Conservation (phyloP, 1,139 yeast genomes). For the Hanseniaspora gamundiae region DNA sequence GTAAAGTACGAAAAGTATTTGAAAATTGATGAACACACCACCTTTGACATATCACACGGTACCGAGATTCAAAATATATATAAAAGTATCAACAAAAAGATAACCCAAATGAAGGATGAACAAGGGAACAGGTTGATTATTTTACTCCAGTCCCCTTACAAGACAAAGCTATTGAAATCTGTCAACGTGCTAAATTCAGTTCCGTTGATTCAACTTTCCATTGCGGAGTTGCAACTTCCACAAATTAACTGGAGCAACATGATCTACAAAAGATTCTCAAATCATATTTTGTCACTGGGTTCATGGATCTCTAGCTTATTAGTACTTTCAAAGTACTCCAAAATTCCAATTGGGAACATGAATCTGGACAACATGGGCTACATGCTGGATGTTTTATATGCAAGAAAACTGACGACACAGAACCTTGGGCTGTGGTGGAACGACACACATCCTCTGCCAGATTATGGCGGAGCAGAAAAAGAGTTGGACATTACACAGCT, state of each 20-base stretch:
- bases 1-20: conserved; percentile 34
- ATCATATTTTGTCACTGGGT: conserved; percentile 63
- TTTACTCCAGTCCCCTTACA: conserved; percentile 62
- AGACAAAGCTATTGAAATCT: conserved; percentile 32
- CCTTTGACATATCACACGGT: conserved; percentile 41
- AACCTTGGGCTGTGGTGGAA: conserved; percentile 93
- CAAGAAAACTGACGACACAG: conserved; percentile 55
- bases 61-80: conserved; percentile 39
- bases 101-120: conserved; percentile 53
- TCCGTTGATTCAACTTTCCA: conserved; percentile 53
- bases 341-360: conserved; percentile 78
- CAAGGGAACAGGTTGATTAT: conserved; percentile 56
- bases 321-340: conserved; percentile 56
- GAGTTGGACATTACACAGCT: conserved; percentile 36
- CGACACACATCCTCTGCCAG: conserved; percentile 55
- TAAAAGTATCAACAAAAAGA: conserved; percentile 40
- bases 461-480: conserved; percentile 73
- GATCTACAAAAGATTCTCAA: conserved; percentile 54
- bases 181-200: conserved; percentile 40
- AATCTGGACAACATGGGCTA: conserved; percentile 65
- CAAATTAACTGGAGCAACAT: conserved; percentile 80
- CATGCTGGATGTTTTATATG: conserved; percentile 76
- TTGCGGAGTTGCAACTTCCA: conserved; percentile 48
- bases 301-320: conserved; percentile 63
- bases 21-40: conserved; percentile 38